Base-by-base conservation (phyloP, 176 grass and related monocot species). In the Ampelocalamus luodianensis region DNA sequence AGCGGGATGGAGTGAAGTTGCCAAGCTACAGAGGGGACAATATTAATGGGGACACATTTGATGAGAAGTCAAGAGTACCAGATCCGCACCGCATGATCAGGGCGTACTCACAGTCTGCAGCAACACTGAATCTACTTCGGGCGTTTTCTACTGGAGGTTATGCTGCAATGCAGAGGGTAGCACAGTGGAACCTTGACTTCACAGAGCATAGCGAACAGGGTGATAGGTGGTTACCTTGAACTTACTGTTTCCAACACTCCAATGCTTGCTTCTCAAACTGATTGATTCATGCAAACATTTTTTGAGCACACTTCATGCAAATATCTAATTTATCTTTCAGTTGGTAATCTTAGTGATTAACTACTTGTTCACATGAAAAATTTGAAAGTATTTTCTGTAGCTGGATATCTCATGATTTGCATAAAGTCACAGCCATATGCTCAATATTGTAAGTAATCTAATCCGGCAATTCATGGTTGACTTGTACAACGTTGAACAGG, bases 131-230 rank as follows among this genome's bases (percentile, higher is more conserved):
- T 85, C 83, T 97, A 37, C 87, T 97, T 45, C 92, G 95, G 29
- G 90, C 95, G 18, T 97, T 97, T 27, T 90, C 92, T 36, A 94
- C 92, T 1, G 95, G 95, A 85, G 92, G 95, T 54, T 97, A 97
- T 81, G 95, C 95, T 61, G 92, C 95, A 76, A 97, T 97, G 95
- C 92, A 97, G 82, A 92, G 95, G 62, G 90, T 94, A 11, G 88
- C 95, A 17, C 92, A 94, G 40, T 97, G 95, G 95, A 97, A 97
- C 78, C 90, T 97, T 65, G 95, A 94, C 82, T 97, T 97, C 87
- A 93, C 92, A 34, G 87, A 94, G 46, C 71, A 94, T 69, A 90
- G 95, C 23, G 95, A 97, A 78, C 90, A 97, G 61, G 95, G 90
- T 1, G 95, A 97, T 87, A 97, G 90, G 92, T 97, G 59, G 72